Conservation (phyloP, 1,284 basidiomycete genomes). For the Ustilago crameri region DNA sequence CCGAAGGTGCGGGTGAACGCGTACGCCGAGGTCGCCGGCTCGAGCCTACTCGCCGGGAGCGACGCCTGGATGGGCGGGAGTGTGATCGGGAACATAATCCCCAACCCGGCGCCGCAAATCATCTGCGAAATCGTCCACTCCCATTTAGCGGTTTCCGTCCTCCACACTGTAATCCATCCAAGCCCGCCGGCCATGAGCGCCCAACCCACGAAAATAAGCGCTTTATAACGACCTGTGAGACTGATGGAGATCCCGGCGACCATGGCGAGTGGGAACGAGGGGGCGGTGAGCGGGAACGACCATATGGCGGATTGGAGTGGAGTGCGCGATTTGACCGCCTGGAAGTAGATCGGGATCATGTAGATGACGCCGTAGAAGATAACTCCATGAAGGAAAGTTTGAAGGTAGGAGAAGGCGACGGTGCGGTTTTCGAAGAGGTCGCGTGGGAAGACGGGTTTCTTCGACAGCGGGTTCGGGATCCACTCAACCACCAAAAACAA, state of each 20-base stretch:
- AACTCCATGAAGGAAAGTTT: slow-evolving; percentile 67
- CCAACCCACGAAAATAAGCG: slow-evolving; percentile 68
- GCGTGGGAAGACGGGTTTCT: slow-evolving; percentile 63
- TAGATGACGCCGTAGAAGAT: slow-evolving; percentile 60
- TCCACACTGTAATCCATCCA: slow-evolving; percentile 68
- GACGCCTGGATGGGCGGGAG: slow-evolving; percentile 50
- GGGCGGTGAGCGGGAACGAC: slow-evolving; percentile 66
- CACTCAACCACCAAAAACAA: slow-evolving; percentile 60
- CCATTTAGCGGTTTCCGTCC: slow-evolving; percentile 61
- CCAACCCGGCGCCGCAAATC: slow-evolving; percentile 46
- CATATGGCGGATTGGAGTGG: slow-evolving; percentile 71
- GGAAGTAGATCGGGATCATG: slow-evolving; percentile 70
- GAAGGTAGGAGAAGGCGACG: slow-evolving; percentile 56
- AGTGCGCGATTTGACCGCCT: slow-evolving; percentile 71
- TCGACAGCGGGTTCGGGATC: slow-evolving; percentile 34
- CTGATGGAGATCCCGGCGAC: slow-evolving; percentile 52
- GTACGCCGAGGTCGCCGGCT: slow-evolving; percentile 44
- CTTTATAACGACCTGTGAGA: slow-evolving; percentile 59
- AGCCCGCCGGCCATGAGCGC: slow-evolving; percentile 44
- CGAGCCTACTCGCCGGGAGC: slow-evolving; percentile 33
- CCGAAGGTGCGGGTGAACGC: slow-evolving; percentile 54
- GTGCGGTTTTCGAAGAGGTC: slow-evolving; percentile 63
- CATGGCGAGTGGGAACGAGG: slow-evolving; percentile 43
- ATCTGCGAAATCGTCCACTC: slow-evolving; percentile 68
- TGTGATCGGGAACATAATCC: slow-evolving; percentile 48